phyloP scores from a whole-genome alignment of 352 stramenopile species.

The Globisporangium cystogenes region DNA sequence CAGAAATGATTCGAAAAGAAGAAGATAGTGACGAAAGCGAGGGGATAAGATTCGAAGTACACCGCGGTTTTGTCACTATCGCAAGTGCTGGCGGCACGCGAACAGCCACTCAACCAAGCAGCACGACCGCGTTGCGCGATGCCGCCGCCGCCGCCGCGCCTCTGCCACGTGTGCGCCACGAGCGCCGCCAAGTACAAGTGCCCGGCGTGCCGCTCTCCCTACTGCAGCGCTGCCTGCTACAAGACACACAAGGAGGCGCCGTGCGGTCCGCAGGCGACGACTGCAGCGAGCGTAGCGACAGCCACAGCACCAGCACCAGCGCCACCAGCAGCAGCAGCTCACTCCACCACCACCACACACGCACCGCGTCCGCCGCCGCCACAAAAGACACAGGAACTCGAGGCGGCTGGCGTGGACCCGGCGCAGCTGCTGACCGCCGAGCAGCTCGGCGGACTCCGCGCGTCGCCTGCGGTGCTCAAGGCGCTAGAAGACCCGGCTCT shows the following conservation, averaged over 20 bases:
- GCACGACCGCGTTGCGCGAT: constrained; percentile 12
- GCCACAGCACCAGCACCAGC: constrained; percentile 1
- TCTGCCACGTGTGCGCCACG: constrained; percentile 48
- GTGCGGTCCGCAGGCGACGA: constrained; percentile 22
- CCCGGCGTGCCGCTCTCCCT: constrained; percentile 54
- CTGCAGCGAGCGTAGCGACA: constrained; percentile 4
- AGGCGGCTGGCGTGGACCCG: constrained; percentile 13
- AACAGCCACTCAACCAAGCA: background rate
- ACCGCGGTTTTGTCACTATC: background rate
- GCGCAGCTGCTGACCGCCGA: constrained; percentile 38
- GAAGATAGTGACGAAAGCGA: background rate
- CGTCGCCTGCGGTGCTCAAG: constrained; percentile 28
- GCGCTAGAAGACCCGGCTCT: constrained; percentile 48
- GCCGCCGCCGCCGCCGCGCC: constrained; percentile 14
- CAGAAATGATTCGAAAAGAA: no score
- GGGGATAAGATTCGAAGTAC: background rate
- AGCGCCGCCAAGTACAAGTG: constrained; percentile 83
- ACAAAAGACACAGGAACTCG: constrained; percentile 14
- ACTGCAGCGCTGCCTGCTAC: constrained; percentile 76
- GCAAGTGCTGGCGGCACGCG: background rate
- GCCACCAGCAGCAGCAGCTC: background rate
- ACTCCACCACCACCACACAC: constrained; percentile 1
- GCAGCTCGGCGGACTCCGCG: constrained; percentile 38
- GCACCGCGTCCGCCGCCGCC: background rate
- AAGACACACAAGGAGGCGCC: constrained; percentile 74